Base-by-base conservation (phyloP, 2,329 filamentous ascomycete species). In the Cercospora zeina region DNA sequence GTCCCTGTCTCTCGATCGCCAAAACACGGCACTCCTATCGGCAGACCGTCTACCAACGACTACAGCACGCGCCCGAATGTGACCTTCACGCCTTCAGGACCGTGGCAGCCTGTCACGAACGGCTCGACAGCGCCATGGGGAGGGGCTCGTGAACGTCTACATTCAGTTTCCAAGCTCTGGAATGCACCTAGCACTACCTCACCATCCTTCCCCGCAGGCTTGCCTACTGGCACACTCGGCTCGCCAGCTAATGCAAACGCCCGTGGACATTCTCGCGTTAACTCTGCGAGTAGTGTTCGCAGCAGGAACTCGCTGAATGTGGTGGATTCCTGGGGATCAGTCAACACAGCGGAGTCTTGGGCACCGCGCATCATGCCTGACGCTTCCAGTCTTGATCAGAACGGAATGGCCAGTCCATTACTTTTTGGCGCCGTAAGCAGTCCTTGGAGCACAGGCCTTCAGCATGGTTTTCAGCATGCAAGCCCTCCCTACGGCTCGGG, bases 241-340 rank as follows among this genome's bases (percentile, higher is more conserved):
- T 72, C 70, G 5, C 70, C 71, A 7, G 62, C 65, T 14, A 62
- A 62, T 10, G 49, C 58, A 10, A 58, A 27, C 24, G 53, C 47
- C 16, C 62, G 57, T 39, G 72, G 74, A 2, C 78, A 81, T 65
- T 76, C 77, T 14, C 78, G 79, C 45, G 75, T 75, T n/a, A 75
- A 75, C 55, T 81, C 79, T 59, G 71, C 72, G 14, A 76, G 73
- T 66, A 80, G 78, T 45, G 68, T 76, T 54, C 73, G 76, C 61
- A 79, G 77, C 59, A 67, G 63, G 11, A 65, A 62, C n/a, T 74
- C 72, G 59, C 64, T 70, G 65, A 67, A 67, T 39, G 60, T 63
- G 9, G 54, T 59, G 9, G 69, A 72, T 39, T 67, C 68, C 8
- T 73, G 69, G 69, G 66, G 61, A 11, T 65, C 66, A 9, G 39